Conservation (phyloP, 2,329 filamentous ascomycete genomes). For the Diaporthe eres region DNA sequence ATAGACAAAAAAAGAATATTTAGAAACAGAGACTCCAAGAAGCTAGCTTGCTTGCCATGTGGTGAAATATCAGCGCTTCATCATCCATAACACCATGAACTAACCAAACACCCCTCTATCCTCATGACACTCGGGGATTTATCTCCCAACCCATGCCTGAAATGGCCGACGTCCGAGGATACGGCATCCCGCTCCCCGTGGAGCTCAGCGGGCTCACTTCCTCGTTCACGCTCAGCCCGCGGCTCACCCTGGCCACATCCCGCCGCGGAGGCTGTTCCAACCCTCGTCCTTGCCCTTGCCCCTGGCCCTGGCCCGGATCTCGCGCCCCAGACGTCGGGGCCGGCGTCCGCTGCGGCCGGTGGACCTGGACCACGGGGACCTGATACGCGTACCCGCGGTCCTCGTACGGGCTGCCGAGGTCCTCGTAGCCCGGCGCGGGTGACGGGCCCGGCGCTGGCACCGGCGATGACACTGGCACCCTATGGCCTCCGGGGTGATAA, state of each 20-base stretch:
- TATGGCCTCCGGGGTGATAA: not conserved
- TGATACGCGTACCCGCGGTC: not conserved
- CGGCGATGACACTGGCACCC: not conserved
- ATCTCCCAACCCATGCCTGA: constrained; percentile 28
- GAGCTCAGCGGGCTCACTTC: constrained; percentile 42
- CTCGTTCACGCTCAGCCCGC: not conserved
- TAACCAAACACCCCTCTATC: not conserved
- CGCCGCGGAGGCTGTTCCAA: not conserved
- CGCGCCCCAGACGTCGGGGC: not conserved
- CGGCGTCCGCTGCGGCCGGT: constrained; percentile 3
- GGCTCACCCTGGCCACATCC: not conserved
- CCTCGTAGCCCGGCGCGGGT: not conserved
- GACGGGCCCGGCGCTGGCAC: not conserved
- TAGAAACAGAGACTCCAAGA: not conserved
- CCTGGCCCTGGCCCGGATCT: not conserved
- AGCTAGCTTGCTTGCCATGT: not conserved
- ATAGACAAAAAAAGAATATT: constrained; percentile 22
- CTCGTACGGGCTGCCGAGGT: constrained; percentile 17
- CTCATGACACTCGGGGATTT: not conserved
- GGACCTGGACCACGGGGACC: constrained; percentile 8
- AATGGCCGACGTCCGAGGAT: constrained; percentile 36
- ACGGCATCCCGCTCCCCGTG: constrained; percentile 34
- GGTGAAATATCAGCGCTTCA: not conserved
- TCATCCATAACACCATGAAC: not conserved
- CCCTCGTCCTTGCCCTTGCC: not conserved